phyloP scores from a whole-genome alignment of 2,329 filamentous ascomycete species.

The Paracamarosporium sp. region DNA sequence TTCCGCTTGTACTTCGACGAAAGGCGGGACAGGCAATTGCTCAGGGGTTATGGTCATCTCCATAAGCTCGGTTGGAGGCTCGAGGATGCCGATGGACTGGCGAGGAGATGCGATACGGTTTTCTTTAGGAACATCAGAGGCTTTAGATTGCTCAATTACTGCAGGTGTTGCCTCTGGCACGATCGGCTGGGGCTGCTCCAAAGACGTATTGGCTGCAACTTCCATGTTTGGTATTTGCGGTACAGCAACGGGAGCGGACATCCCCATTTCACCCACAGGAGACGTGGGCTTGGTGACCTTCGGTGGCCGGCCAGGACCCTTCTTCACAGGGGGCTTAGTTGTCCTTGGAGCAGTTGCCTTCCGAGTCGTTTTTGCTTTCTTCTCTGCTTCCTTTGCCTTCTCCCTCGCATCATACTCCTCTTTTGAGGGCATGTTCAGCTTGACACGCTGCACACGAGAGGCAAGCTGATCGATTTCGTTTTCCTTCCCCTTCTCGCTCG shows the following conservation, averaged over 20 bases:
- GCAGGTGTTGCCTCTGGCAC: slow-evolving; percentile 16
- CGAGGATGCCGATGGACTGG: slow-evolving; percentile 24
- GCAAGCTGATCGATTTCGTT: slow-evolving; percentile 57
- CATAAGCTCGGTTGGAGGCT: slow-evolving; percentile 37
- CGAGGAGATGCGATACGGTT: slow-evolving; percentile 14
- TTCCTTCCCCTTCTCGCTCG: slow-evolving; percentile 34
- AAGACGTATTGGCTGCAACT: slow-evolving; percentile 24
- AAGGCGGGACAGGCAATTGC: slow-evolving; percentile 41
- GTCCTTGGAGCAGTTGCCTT: slow-evolving; percentile 25
- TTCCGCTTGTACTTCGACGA: slow-evolving; percentile 25
- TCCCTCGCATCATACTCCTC: slow-evolving; percentile 64
- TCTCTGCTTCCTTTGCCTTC: slow-evolving; percentile 51
- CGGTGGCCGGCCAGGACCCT: slow-evolving; percentile 27
- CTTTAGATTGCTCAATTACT: slow-evolving; percentile 13
- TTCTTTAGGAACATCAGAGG: neutral
- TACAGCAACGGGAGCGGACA: slow-evolving; percentile 43
- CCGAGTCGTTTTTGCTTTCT: slow-evolving; percentile 44
- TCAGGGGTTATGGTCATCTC: slow-evolving; percentile 42
- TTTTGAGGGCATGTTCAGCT: slow-evolving; percentile 63
- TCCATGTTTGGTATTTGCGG: slow-evolving; percentile 34
- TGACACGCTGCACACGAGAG: slow-evolving; percentile 63
- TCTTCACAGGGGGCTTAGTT: slow-evolving; percentile 30
- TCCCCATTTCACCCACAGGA: slow-evolving; percentile 40
- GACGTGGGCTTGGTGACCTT: slow-evolving; percentile 33
- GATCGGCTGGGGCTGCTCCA: slow-evolving; percentile 39